Conservation (phyloP, 169 alveolate species). For the Plasmodium yoelii region DNA sequence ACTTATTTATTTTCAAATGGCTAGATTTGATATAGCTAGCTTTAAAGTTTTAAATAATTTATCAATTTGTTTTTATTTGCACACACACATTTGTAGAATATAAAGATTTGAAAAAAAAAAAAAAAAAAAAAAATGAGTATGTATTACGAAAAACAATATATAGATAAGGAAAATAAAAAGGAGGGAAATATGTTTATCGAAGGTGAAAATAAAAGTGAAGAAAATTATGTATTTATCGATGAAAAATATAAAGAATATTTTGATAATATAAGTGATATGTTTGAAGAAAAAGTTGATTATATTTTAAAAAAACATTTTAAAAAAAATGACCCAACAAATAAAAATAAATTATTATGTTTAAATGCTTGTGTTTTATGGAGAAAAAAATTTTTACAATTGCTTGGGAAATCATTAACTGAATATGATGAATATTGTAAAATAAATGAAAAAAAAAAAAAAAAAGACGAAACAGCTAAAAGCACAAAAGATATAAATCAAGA, state of each 20-base stretch:
- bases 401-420: slow-evolving; percentile 35
- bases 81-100: no score
- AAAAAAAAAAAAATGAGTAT: not conserved
- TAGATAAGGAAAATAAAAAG: not conserved
- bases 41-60: no score
- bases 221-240: slow-evolving; percentile 64
- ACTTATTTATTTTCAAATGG: no score
- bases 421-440: slow-evolving; percentile 44
- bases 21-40: no score
- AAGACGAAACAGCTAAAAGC: not conserved
- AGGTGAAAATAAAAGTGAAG: slow-evolving; percentile 16
- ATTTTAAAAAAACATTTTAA: slow-evolving; percentile 64
- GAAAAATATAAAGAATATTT: slow-evolving; percentile 60
- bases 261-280: slow-evolving; percentile 64
- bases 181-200: not conserved
- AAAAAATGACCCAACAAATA: slow-evolving; percentile 63
- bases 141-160: slow-evolving; percentile 8
- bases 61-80: no score
- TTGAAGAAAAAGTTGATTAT: slow-evolving; percentile 61
- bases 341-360: slow-evolving; percentile 53
- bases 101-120: not conserved
- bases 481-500: not conserved
- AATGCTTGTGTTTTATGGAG: slow-evolving; percentile 55
- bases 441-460: slow-evolving; percentile 6
- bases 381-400: slow-evolving; percentile 22